Base-by-base conservation (phyloP, 257 asterid genomes). In the Galeopsis tetrahit region DNA sequence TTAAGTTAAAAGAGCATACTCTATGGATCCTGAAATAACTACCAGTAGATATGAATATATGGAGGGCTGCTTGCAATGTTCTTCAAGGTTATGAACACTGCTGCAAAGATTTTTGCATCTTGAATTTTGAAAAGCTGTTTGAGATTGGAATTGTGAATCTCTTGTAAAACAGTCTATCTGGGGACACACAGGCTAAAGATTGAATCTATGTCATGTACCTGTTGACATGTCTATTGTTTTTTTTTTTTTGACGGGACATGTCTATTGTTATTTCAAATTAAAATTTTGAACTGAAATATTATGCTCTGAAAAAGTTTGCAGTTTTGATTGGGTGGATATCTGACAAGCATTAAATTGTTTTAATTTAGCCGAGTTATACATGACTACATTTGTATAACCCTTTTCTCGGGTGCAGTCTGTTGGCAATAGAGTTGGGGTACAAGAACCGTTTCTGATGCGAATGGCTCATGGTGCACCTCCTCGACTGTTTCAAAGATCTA, bases 391-490 rank as follows among this genome's bases (percentile, higher is more conserved):
- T 49, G 52, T 60, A 13, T 73, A 3, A 68, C 68, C 66, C 52
- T 72, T 80, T 83, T 83, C 62, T 43, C 72, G 66, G 61, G 31
- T 85, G 86, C 90, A 94, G 99, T 94, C 97, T 69, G 97, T 94
- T 79, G 99, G 99, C 79, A 94, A 89, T 73, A 83, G 96, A 63
- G 93, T 88, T 80, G 97, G 99, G 75, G 99, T 91, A 55, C 90
- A 88, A 74, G 99, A 94, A 79, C 91, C 96, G 64, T 94, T 89
- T 80, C 82, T 94, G 80, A 94, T 94, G 99, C 96, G 94, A 69
- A 88, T 91, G 99, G 99, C 99, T 64, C 99, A 94, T 80, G 97
- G 99, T n/a, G 97, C 89, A 9, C 95, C 96, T 70, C 70, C 82
- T 77, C 81, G 87, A 49, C 62, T 81, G 60, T 79, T 85, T 43